Evolutionary conservation across 257 asterid genomes (phyloP).

Genomic region (Ballota nigra): DNA sequence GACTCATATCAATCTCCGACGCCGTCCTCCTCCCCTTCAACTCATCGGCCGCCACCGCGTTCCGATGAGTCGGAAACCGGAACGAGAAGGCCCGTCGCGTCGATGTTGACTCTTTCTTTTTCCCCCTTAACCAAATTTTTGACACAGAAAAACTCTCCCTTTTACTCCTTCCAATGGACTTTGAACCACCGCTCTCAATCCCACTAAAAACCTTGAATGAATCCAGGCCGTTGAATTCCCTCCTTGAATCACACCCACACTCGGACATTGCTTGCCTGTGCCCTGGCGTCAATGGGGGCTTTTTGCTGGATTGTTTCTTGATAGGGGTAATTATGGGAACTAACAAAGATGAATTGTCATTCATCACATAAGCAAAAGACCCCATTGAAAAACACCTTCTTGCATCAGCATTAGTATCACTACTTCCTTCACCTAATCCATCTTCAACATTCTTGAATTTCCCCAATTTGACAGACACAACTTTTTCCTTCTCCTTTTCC

Average conservation of each 20-base stretch:
- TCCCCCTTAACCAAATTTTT: constrained; percentile 71
- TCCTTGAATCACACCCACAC: constrained; percentile 73
- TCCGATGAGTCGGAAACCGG: constrained; percentile 43
- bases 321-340: constrained; percentile 73
- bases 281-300: constrained; percentile 53
- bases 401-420: constrained; percentile 38
- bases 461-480: constrained; percentile 79
- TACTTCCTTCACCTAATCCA: constrained; percentile 32
- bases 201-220: constrained; percentile 19
- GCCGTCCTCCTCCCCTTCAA: constrained; percentile 39
- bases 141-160: constrained; percentile 77
- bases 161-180: constrained; percentile 41
- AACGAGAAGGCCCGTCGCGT: constrained; percentile 70
- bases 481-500: constrained; percentile 34
- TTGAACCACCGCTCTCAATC: neutral
- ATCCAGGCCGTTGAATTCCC: constrained; percentile 68
- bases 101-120: constrained; percentile 28
- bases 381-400: constrained; percentile 97
- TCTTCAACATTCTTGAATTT: constrained; percentile 66
- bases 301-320: constrained; percentile 58
- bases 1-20: constrained; percentile 49
- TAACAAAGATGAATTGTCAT: constrained; percentile 59
- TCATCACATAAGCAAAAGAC: constrained; percentile 90
- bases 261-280: constrained; percentile 77
- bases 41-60: constrained; percentile 24